These are phyloP conservation scores for Pleurotus citrinopileatus DNA, from an alignment of 768 basidiomycete species.

Conservation along the genomic window DNA sequence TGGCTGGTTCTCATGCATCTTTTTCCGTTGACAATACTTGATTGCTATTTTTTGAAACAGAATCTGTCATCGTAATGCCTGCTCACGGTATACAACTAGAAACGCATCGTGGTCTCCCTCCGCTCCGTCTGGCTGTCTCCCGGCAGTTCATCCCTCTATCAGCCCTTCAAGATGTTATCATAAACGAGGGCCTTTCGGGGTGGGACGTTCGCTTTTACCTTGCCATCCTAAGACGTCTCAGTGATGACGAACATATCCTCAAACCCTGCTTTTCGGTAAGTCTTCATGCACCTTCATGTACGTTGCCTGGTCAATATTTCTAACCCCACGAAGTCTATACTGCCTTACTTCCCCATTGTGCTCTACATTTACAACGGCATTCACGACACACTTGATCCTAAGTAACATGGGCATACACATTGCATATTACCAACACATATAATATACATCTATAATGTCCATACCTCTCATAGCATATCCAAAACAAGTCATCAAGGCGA, in stretches of 20 bases:
- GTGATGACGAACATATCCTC: slow-evolving; percentile 28
- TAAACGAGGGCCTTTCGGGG: slow-evolving; percentile 69
- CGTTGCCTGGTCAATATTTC: background rate
- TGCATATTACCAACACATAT: too few species aligned
- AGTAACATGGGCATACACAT: background rate
- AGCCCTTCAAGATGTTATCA: slow-evolving; percentile 56
- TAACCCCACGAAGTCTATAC: slow-evolving; percentile 44
- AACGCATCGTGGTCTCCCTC: slow-evolving; percentile 57
- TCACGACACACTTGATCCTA: slow-evolving; percentile 37
- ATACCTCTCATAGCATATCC: too few species aligned
- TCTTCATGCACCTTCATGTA: slow-evolving; percentile 12
- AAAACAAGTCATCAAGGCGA: background rate
- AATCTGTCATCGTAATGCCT: slow-evolving; percentile 67
- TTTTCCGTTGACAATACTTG: background rate
- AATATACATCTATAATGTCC: too few species aligned
- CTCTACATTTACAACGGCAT: slow-evolving; percentile 59
- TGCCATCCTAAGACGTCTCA: slow-evolving; percentile 38
- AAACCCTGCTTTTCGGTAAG: slow-evolving; percentile 63
- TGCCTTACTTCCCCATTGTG: slow-evolving; percentile 64
- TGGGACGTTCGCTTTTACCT: slow-evolving; percentile 77
- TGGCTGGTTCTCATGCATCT: slow-evolving; percentile 17
- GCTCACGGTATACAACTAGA: slow-evolving; percentile 74
- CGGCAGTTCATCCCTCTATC: slow-evolving; percentile 61
- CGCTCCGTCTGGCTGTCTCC: slow-evolving; percentile 29
- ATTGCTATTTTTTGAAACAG: slow-evolving; percentile 32